Evolutionary conservation across 805 yeast genomes (phyloP), one percentile per base, ranked within the genome.

Genomic region (Nakazawaea wickerhamii): DNA sequence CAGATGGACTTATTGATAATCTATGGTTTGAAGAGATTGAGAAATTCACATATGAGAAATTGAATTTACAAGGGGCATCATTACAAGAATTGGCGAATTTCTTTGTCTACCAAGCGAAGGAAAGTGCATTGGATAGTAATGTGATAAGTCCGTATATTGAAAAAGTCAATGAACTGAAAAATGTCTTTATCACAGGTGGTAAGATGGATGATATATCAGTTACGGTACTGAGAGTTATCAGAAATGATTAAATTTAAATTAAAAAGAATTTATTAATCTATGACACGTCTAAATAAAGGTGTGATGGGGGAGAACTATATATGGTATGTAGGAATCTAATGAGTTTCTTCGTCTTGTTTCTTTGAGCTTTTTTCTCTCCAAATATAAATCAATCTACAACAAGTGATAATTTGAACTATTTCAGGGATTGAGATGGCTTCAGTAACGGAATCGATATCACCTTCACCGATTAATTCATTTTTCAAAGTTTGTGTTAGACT

Each of bases 1-100:
- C 78, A 1, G 81, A 75, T 52, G 81, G 81, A 1, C 65, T 75
- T 8, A 65, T 75, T 1, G 81, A 75, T 52, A 75, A 75, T 49
- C 55, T 75, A 31, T 75, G 69, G 50, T 68, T 67, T 19, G 67
- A 68, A 57, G 80, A 75, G 53, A 65, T 75, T 6, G 59, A 55
- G 7, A 36, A 47, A 36, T 41, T 28, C 22, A 36, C 36, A 11
- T 36, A 41, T 30, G 40, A 41, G 13, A 4, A 21, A 4, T 30
- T 41, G 20, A 11, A 17, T 5, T 4, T 13, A 14, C 8, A 30
- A 4, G 28, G 21, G 5, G 54, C 59, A 22, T 60, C 57, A 35
- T 49, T 73, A 34, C 68, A 67, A 40, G 58, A 60, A 18, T 65
- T 67, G 15, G 69, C 75, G 4, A 64, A 62, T 37, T 54, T 57